These are phyloP conservation scores for Neonectria sp. DNA, from an alignment of 2,329 filamentous ascomycete species.

Conservation along the genomic window DNA sequence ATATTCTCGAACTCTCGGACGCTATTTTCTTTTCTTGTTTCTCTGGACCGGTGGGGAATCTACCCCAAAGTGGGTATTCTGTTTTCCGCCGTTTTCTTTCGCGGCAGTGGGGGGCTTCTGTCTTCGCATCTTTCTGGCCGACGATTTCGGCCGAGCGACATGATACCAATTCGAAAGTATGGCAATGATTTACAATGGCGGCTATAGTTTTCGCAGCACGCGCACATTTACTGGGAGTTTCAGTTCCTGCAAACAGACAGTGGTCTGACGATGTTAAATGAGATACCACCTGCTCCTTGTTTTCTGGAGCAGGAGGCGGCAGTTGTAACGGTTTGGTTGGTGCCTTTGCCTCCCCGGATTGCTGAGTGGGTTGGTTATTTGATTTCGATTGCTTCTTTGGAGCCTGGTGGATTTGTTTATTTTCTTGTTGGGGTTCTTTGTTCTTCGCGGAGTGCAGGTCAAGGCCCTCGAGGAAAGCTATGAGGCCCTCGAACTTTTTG, in stretches of 20 bases:
- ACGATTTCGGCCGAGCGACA: conserved; percentile 17
- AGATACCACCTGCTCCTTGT: neutral
- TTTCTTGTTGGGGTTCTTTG: conserved; percentile 15
- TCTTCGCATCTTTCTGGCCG: conserved; percentile 18
- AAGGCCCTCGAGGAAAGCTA: neutral
- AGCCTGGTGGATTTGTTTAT: neutral
- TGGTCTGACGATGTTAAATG: neutral
- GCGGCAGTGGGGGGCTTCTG: conserved; percentile 20
- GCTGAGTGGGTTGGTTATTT: neutral
- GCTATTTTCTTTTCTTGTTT: conserved; percentile 10
- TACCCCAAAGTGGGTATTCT: conserved; percentile 16
- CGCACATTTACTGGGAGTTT: conserved; percentile 19
- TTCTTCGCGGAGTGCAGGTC: neutral
- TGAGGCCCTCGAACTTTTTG: conserved; percentile 3
- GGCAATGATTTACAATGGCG: conserved; percentile 16
- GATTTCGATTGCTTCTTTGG: neutral
- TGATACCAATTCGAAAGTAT: conserved; percentile 20
- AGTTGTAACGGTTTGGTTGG: neutral
- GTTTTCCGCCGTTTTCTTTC: conserved; percentile 5
- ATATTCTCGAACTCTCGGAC: neutral
- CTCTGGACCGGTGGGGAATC: conserved; percentile 10
- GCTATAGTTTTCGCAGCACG: conserved; percentile 12
- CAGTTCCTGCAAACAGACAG: conserved; percentile 6
- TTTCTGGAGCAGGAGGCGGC: neutral
- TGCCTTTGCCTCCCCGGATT: neutral